Conservation (phyloP, 805 yeast species). For the Nakazawaea ernobii region DNA sequence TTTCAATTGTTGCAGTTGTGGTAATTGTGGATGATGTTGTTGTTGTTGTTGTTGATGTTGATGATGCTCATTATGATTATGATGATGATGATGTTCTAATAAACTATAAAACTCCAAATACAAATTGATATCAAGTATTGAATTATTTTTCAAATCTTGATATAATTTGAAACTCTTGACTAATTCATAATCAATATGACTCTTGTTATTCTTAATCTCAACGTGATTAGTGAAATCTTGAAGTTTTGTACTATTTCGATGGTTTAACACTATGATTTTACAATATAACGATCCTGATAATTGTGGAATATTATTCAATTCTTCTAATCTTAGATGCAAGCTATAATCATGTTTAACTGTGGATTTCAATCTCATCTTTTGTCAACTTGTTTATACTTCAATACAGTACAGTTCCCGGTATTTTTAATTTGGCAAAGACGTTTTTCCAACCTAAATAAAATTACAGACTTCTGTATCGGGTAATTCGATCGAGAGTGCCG, state of each 20-base stretch:
- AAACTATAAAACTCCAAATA: slow-evolving; percentile 31
- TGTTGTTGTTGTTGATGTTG: too few species aligned
- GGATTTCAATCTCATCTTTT: slow-evolving; percentile 28
- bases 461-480: too few species aligned
- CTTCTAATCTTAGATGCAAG: slow-evolving; percentile 53
- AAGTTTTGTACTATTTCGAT: slow-evolving; percentile 6
- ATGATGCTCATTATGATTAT: too few species aligned
- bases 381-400: too few species aligned
- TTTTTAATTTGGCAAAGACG: too few species aligned
- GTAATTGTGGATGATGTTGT: too few species aligned
- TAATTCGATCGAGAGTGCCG: too few species aligned
- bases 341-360: slow-evolving; percentile 43
- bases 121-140: slow-evolving; percentile 38
- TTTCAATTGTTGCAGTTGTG: too few species aligned
- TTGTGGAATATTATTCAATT: slow-evolving; percentile 81
- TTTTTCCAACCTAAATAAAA: too few species aligned
- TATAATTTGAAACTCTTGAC: slow-evolving; percentile 31
- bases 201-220: slow-evolving; percentile 46
- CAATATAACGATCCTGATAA: slow-evolving; percentile 62
- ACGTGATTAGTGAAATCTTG: slow-evolving; percentile 36
- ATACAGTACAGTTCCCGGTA: too few species aligned
- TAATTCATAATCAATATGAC: slow-evolving; percentile 36
- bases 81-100: slow-evolving; percentile 16
- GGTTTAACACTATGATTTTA: slow-evolving; percentile 26
- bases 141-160: slow-evolving; percentile 30